Conservation (phyloP, 306 rosid species). For the Castanea mollissima region DNA sequence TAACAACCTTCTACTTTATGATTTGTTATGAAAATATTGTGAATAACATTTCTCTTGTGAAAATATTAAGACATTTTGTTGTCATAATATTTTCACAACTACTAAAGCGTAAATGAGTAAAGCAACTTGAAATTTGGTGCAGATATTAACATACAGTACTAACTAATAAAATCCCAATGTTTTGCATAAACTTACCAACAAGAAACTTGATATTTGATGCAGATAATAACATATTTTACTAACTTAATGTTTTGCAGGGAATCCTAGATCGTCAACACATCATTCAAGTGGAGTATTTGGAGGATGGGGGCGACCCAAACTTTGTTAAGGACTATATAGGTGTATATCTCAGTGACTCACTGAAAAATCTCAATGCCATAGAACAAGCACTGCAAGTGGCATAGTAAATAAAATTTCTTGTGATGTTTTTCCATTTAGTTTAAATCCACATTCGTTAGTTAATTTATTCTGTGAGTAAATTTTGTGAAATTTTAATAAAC, state of each 20-base stretch:
- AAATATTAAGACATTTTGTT: no score
- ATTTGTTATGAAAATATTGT: no score
- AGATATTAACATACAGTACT: no score
- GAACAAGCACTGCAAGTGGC: constrained; percentile 34
- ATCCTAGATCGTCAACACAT: constrained; percentile 17
- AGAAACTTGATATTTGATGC: constrained; percentile 1
- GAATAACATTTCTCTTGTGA: no score
- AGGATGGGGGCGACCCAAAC: constrained; percentile 23
- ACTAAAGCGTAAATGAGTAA: no score
- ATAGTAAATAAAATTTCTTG: neutral
- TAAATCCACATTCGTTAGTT: neutral
- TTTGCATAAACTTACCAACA: constrained; percentile 16
- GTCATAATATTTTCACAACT: no score
- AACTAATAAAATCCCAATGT: no score
- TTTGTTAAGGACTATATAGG: constrained; percentile 28
- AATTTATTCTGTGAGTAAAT: neutral
- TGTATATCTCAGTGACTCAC: constrained; percentile 28
- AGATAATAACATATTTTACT: no score
- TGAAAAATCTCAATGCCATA: constrained; percentile 9
- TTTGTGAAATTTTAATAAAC: no score
- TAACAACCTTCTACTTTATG: no score
- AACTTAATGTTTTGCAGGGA: constrained; percentile 10
- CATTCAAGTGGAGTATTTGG: constrained; percentile 27
- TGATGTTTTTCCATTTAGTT: neutral
- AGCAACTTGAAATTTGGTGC: no score